Conservation (phyloP, 2,329 filamentous ascomycete species). For the Epicoccum sorghinum region DNA sequence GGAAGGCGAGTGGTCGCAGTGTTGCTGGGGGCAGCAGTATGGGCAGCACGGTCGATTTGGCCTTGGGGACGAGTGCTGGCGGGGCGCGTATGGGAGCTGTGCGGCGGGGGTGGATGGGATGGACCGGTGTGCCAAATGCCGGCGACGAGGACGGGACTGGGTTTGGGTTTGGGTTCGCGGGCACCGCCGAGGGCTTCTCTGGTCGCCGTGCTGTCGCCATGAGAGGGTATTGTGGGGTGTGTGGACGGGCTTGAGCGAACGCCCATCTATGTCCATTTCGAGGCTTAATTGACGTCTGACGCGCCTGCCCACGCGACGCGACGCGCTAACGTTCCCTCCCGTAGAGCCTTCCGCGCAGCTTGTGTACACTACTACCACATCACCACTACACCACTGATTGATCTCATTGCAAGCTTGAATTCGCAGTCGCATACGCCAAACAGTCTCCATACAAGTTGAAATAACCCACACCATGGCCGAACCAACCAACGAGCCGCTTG, state of each 20-base stretch:
- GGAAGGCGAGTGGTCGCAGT: constrained; percentile 86
- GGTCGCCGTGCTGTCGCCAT: constrained; percentile 41
- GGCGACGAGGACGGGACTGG: constrained; percentile 86
- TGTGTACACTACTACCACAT: background rate
- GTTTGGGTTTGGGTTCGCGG: constrained; percentile 65
- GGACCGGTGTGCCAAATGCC: constrained; percentile 84
- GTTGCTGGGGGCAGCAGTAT: constrained; percentile 88
- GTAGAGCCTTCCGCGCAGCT: constrained; percentile 9
- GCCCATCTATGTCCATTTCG: background rate
- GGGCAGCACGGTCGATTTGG: constrained; percentile 72
- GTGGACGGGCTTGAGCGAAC: background rate
- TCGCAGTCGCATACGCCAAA: constrained; percentile 12
- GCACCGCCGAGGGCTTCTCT: constrained; percentile 38
- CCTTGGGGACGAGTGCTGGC: constrained; percentile 57
- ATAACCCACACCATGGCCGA: constrained; percentile 31
- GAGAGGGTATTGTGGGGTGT: background rate
- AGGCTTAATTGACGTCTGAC: constrained; percentile 11
- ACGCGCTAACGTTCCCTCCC: constrained; percentile 1
- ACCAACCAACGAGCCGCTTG: constrained; percentile 24
- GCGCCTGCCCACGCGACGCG: constrained; percentile 13
- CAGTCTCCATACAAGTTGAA: background rate
- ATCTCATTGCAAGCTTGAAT: background rate
- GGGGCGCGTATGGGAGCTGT: constrained; percentile 52
- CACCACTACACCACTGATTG: background rate
- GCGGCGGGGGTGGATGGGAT: constrained; percentile 69